Evolutionary conservation across 106 monocot genomes (phyloP).

Genomic region (Phalaenopsis aphrodite): DNA sequence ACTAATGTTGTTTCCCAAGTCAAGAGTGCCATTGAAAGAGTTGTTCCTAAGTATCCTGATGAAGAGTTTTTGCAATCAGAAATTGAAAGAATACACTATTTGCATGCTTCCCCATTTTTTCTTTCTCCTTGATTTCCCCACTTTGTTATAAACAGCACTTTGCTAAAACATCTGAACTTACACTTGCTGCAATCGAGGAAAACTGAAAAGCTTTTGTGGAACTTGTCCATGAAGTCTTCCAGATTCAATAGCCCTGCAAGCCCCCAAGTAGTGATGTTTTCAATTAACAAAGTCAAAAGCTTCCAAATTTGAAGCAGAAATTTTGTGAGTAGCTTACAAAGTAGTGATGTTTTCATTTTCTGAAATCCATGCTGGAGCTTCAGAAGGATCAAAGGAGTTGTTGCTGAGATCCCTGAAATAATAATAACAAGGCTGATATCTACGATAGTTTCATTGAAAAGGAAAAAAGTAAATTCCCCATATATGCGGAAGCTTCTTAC

Average conservation of each 20-base stretch:
- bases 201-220: slow-evolving; percentile 24
- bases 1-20: slow-evolving; percentile 29
- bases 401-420: slow-evolving; percentile 22
- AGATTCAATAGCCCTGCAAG: slow-evolving; percentile 18
- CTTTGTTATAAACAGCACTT: not conserved
- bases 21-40: slow-evolving; percentile 18
- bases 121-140: not conserved
- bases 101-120: not conserved
- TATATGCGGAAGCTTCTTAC: slow-evolving; percentile 15
- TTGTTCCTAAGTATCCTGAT: slow-evolving; percentile 23
- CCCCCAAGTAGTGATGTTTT: not conserved
- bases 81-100: not conserved
- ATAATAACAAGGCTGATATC: slow-evolving; percentile 30
- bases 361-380: slow-evolving; percentile 45
- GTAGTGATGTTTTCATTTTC: slow-evolving; percentile 21
- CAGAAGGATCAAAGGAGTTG: slow-evolving; percentile 33
- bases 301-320: not conserved
- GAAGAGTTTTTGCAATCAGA: not conserved
- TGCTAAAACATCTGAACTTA: slow-evolving; percentile 3
- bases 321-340: slow-evolving; percentile 29
- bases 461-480: not conserved
- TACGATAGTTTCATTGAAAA: not conserved
- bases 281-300: not conserved
- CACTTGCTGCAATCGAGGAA: slow-evolving; percentile 30
- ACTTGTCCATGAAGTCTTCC: slow-evolving; percentile 16